These are phyloP conservation scores for Aureobasidium uvarum DNA, from an alignment of 2,329 filamentous ascomycete species.

Conservation along the genomic window DNA sequence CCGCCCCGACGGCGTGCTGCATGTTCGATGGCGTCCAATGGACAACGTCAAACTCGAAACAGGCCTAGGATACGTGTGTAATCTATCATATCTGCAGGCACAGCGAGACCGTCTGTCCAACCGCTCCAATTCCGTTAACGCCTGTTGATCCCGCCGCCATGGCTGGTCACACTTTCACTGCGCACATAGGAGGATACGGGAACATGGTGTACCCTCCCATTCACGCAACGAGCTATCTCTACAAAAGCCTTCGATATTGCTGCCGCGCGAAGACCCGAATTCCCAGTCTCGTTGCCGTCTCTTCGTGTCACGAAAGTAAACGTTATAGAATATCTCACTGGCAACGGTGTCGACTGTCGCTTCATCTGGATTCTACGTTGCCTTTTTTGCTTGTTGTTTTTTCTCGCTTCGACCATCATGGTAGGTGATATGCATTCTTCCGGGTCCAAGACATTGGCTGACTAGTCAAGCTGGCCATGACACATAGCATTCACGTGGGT, in stretches of 20 bases:
- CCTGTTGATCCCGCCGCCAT: slow-evolving; percentile 12
- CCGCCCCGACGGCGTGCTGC: slow-evolving; percentile 3
- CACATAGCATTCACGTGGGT: slow-evolving; percentile 14
- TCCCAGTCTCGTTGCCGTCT: neutral
- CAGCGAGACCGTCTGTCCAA: slow-evolving; percentile 12
- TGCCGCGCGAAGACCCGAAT: slow-evolving; percentile 23
- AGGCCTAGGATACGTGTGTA: slow-evolving; percentile 16
- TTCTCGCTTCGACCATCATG: slow-evolving; percentile 14
- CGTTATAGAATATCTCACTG: slow-evolving; percentile 22
- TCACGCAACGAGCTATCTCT: slow-evolving; percentile 18
- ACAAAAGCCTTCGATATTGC: slow-evolving; percentile 23
- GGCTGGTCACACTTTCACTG: slow-evolving; percentile 20
- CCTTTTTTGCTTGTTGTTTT: neutral
- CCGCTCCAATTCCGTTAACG: slow-evolving; percentile 22
- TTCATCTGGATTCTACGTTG: neutral
- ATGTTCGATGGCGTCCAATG: slow-evolving; percentile 22
- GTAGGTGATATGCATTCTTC: slow-evolving; percentile 18
- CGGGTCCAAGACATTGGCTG: slow-evolving; percentile 21
- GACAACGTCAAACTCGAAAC: slow-evolving; percentile 3
- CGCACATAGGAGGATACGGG: slow-evolving; percentile 19
- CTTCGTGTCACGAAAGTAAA: slow-evolving; percentile 14
- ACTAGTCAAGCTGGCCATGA: slow-evolving; percentile 25
- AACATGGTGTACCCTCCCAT: slow-evolving; percentile 10
- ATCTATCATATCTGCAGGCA: slow-evolving; percentile 25
- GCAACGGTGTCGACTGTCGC: slow-evolving; percentile 24